A percentile compares a stretch with the other conserved stretches of the same genome.
phyloP scores from a whole-genome alignment of 768 basidiomycete species.

The Trametopsis cervina region DNA sequence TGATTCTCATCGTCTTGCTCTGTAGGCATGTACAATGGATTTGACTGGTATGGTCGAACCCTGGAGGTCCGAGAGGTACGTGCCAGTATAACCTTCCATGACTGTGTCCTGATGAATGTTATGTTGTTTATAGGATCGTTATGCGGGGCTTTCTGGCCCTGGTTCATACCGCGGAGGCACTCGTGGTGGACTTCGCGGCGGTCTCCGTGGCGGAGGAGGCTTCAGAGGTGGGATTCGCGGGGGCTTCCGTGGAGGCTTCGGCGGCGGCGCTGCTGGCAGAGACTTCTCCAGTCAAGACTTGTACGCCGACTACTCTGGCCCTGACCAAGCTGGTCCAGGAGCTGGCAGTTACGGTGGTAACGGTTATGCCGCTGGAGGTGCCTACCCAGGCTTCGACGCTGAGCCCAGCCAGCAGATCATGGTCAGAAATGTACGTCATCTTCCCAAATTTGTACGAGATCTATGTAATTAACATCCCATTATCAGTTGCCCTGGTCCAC shows the following conservation, averaged over 20 bases:
- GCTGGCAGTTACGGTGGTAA: constrained; percentile 30
- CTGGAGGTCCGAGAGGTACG: constrained; percentile 93
- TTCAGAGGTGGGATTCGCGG: constrained; percentile 45
- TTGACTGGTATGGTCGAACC: constrained; percentile 93
- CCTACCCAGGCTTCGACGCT: constrained; percentile 41
- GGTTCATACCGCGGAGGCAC: constrained; percentile 51
- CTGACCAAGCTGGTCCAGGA: constrained; percentile 47
- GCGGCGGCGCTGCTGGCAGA: constrained; percentile 44
- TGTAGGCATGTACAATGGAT: constrained; percentile 92
- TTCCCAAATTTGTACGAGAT: background rate
- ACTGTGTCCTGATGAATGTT: background rate
- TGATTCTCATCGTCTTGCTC: no score
- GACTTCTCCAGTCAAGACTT: constrained; percentile 85
- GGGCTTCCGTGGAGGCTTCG: constrained; percentile 50
- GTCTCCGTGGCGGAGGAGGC: constrained; percentile 44
- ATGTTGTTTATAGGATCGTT: constrained; percentile 57
- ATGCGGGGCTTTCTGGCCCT: constrained; percentile 74
- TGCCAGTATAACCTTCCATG: background rate
- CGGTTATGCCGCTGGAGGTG: constrained; percentile 30
- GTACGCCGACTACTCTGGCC: constrained; percentile 90
- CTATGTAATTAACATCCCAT: constrained; percentile 1
- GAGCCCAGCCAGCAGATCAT: constrained; percentile 97
- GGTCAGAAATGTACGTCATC: constrained; percentile 88
- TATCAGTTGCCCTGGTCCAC: constrained; percentile 94
- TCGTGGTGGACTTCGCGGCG: constrained; percentile 39